These are phyloP conservation scores for Penicillium chermesinum DNA, from an alignment of 495 filamentous ascomycete species.

Conservation along the genomic window DNA sequence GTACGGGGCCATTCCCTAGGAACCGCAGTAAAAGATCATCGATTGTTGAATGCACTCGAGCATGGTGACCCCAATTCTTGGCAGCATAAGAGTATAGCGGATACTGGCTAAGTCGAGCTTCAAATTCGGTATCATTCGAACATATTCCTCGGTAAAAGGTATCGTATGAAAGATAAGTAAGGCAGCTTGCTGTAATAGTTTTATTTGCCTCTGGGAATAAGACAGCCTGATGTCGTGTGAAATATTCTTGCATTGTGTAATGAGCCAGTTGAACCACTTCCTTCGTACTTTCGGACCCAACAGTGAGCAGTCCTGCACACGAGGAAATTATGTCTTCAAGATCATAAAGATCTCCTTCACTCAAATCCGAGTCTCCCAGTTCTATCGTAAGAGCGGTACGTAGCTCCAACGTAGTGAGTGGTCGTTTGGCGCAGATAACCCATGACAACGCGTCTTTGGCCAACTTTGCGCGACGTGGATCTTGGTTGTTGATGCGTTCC, in stretches of 20 bases:
- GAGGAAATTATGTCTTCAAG: not conserved
- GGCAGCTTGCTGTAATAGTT: not conserved
- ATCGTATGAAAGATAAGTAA: not conserved
- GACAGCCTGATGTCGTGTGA: not conserved
- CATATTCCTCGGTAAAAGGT: not conserved
- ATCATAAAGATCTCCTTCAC: not conserved
- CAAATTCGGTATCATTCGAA: not conserved
- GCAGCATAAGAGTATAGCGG: not conserved
- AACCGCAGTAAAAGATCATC: not conserved
- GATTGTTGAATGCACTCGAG: not conserved
- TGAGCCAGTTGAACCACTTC: not conserved
- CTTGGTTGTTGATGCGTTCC: not conserved
- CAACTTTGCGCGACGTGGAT: not conserved
- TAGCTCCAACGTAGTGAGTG: not conserved
- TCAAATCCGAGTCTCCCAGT: not conserved
- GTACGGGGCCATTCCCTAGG: not conserved
- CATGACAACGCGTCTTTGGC: not conserved
- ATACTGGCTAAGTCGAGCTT: not conserved
- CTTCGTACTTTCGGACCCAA: not conserved
- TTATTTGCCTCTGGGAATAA: not conserved
- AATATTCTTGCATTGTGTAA: not conserved
- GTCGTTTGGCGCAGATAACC: not conserved
- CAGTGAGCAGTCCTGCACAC: not conserved
- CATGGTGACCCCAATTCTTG: not conserved
- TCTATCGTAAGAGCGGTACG: not conserved